A percentile compares a stretch with the other conserved stretches of the same genome.
Evolutionary conservation across 495 filamentous ascomycete genomes (phyloP).

Genomic region (Elasticomyces elasticus): DNA sequence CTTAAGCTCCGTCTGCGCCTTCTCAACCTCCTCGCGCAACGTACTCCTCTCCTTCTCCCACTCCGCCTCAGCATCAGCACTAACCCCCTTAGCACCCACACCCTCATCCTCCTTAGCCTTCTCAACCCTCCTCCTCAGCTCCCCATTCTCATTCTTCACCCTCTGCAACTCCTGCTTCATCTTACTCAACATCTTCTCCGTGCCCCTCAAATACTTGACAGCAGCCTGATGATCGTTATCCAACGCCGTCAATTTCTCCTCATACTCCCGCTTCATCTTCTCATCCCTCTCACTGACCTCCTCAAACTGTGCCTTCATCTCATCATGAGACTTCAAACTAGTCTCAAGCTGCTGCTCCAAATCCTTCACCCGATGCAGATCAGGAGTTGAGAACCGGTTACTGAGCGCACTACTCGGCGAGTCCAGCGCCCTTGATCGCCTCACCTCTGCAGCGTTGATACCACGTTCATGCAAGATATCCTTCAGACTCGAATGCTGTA

Average conservation of each 20-base stretch:
- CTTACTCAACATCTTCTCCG: conserved; percentile 96
- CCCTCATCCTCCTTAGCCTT: conserved; percentile 34
- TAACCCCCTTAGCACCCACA: conserved; percentile 31
- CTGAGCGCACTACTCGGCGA: conserved; percentile 50
- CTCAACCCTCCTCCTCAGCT: conserved; percentile 69
- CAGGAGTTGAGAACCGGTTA: conserved; percentile 60
- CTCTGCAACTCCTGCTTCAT: conserved; percentile 93
- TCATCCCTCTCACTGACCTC: conserved; percentile 51
- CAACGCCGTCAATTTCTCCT: conserved; percentile 82
- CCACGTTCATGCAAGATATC: conserved; percentile 84
- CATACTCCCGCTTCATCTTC: conserved; percentile 49
- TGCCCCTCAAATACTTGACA: conserved; percentile 97
- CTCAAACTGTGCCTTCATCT: conserved; percentile 66
- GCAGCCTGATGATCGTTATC: conserved; percentile 98
- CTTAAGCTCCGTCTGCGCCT: conserved; percentile 56
- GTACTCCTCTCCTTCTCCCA: conserved; percentile 70
- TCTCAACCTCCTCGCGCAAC: conserved; percentile 56
- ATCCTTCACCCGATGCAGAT: conserved; percentile 70
- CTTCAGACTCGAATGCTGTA: conserved; percentile 88
- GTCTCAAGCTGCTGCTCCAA: conserved; percentile 81
- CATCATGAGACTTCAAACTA: conserved; percentile 69
- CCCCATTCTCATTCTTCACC: conserved; percentile 76
- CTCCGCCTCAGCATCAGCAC: conserved; percentile 37
- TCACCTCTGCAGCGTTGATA: conserved; percentile 48
- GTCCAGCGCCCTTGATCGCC: conserved; percentile 49